A percentile compares a stretch with the other conserved stretches of the same genome.
These are phyloP conservation scores for Vigna hirtella DNA, from an alignment of 306 rosid species.

Conservation along the genomic window DNA sequence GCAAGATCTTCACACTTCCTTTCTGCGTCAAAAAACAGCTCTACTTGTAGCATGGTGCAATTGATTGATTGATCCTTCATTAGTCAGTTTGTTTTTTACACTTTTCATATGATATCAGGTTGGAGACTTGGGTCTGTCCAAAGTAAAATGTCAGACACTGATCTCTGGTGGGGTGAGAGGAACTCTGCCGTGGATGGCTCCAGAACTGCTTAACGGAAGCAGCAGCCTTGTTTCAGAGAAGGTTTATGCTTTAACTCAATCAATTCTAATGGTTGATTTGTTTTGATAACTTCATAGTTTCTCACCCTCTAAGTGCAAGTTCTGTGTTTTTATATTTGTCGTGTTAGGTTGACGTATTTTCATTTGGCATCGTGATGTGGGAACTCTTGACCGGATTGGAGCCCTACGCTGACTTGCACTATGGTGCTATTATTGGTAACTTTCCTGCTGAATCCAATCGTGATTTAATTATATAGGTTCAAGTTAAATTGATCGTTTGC, in stretches of 20 bases:
- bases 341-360: constrained; percentile 84
- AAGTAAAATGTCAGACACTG: constrained; percentile 87
- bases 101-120: constrained; percentile 58
- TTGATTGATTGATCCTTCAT: constrained; percentile 8
- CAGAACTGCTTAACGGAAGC: constrained; percentile 90
- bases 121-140: constrained; percentile 94
- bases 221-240: constrained; percentile 94
- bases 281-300: not conserved
- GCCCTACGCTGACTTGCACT: constrained; percentile 88
- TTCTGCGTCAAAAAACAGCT: constrained; percentile 9
- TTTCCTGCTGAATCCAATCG: not conserved
- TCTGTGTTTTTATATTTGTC: constrained; percentile 13
- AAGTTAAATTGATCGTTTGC: constrained; percentile 33
- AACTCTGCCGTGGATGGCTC: constrained; percentile 98
- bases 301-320: constrained; percentile 6
- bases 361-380: constrained; percentile 88
- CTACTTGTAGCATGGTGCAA: constrained; percentile 21
- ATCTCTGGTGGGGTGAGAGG: constrained; percentile 95
- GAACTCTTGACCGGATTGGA: constrained; percentile 91
- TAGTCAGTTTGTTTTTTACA: constrained; percentile 34
- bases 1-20: not conserved
- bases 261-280: not conserved
- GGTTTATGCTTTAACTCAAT: constrained; percentile 53
- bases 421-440: constrained; percentile 90
- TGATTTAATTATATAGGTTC: not conserved